Base-by-base conservation (phyloP, 805 yeast genomes). In the Ogataea angusta region DNA sequence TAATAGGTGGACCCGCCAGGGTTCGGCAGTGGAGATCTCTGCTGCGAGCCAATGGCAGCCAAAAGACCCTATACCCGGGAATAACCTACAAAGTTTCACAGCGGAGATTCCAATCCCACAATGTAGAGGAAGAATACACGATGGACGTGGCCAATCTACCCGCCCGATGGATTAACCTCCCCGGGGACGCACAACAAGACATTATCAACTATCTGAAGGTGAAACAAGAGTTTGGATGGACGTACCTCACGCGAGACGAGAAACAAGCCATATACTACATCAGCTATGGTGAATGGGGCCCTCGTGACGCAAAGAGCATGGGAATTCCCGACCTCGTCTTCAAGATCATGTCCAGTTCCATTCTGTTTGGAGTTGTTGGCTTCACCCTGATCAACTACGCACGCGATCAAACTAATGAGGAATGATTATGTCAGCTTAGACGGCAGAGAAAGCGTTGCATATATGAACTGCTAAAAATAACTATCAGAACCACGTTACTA, bases 281-380 rank as follows among this genome's bases (percentile, higher is more conserved):
- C 42, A 72, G 80, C 16, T 78, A 75, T 51, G 84, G 84, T 17
- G 69, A 67, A 47, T 78, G 83, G 83, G 84, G 84, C 14, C 78
- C 83, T 46, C 67, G 84, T 60, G 68, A 66, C 40, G 28, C 27
- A 4, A 44, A 44, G 6, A 25, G 42, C 3, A 43, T 64, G 54
- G 61, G 50, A 17, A 21, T 51, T 2, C 61, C 67, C 1, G 68
- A 65, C 40, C 43, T 62, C 36, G 48, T 62, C 2, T 64, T 65
- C 49, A 57, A 54, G 26, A 38, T 61, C 24, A 52, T 65, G 54
- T 52, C 66, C 1, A 60, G 56, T 26, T 51, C 59, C 25, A 49
- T 65, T 4, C 42, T 65, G 29, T 65, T 65, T 40, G 54, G 53
- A 10, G 67, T 61, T 10, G 34, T 61, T 12, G 69, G 68, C 12